These are phyloP conservation scores for Exophiala mesophila DNA, from an alignment of 2,329 filamentous ascomycete species.

Conservation along the genomic window DNA sequence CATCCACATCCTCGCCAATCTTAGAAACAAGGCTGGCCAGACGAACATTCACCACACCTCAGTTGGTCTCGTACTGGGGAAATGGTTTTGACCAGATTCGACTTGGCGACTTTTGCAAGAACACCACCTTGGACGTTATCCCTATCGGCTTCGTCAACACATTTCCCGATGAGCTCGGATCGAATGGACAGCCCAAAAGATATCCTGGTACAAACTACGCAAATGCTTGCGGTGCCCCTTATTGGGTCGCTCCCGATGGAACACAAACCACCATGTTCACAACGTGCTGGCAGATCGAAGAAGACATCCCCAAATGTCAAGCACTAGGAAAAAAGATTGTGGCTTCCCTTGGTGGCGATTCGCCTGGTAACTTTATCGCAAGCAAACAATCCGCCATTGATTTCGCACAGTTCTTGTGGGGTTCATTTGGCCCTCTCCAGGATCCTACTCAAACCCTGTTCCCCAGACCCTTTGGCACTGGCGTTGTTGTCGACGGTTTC, in stretches of 20 bases:
- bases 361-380: slow-evolving; percentile 62
- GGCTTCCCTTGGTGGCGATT: slow-evolving; percentile 66
- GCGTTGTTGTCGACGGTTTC: slow-evolving; percentile 65
- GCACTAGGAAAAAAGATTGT: slow-evolving; percentile 63
- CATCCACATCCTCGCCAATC: slow-evolving; percentile 33
- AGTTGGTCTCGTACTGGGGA: slow-evolving; percentile 53
- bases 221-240: slow-evolving; percentile 47
- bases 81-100: slow-evolving; percentile 48
- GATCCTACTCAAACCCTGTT: slow-evolving; percentile 27
- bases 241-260: slow-evolving; percentile 30
- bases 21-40: slow-evolving; percentile 30
- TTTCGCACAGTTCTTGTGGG: slow-evolving; percentile 62
- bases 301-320: slow-evolving; percentile 57
- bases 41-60: slow-evolving; percentile 26
- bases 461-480: slow-evolving; percentile 61
- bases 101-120: slow-evolving; percentile 48
- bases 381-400: slow-evolving; percentile 48
- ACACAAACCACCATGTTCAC: slow-evolving; percentile 38
- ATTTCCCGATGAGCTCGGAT: slow-evolving; percentile 44
- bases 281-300: slow-evolving; percentile 41
- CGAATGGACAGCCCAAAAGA: slow-evolving; percentile 45
- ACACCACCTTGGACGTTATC: slow-evolving; percentile 51
- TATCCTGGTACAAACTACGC: slow-evolving; percentile 54
- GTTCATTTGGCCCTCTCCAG: slow-evolving; percentile 61
- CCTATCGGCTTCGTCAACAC: slow-evolving; percentile 52